Evolutionary conservation across 768 basidiomycete species (phyloP).

Genomic region (Lactarius vividus): DNA sequence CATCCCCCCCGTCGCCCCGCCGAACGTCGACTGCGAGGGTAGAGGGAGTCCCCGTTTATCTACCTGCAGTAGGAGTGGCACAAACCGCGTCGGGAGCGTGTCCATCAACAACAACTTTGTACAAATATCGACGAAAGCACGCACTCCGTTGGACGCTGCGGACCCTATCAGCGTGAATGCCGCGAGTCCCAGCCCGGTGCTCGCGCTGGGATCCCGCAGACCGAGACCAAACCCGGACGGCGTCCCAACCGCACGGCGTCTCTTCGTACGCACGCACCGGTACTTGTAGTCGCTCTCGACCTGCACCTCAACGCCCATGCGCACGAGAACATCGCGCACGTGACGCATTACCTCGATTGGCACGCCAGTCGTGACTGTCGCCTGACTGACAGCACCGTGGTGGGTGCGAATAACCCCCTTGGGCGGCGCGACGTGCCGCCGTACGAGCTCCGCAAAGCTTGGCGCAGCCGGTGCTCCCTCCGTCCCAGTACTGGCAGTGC

Average conservation of each 20-base stretch:
- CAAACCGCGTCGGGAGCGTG: background rate
- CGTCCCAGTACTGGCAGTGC: conserved; percentile 16
- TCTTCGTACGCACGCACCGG: conserved; percentile 78
- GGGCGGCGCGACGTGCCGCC: conserved; percentile 34
- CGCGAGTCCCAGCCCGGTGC: conserved; percentile 51
- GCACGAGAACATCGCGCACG: conserved; percentile 72
- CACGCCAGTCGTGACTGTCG: conserved; percentile 77
- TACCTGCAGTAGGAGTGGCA: conserved; percentile 47
- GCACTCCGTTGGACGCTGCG: conserved; percentile 82
- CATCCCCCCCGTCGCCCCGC: conserved; percentile 66
- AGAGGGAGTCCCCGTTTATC: conserved; percentile 87
- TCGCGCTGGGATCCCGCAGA: conserved; percentile 39
- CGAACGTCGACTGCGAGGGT: conserved; percentile 71
- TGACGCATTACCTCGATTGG: conserved; percentile 89
- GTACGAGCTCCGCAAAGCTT: conserved; percentile 34
- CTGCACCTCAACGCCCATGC: conserved; percentile 89
- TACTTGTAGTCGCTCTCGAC: conserved; percentile 90
- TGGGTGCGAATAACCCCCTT: conserved; percentile 72
- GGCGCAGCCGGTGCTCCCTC: conserved; percentile 14
- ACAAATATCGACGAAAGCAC: conserved; percentile 35
- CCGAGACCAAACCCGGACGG: conserved; percentile 39
- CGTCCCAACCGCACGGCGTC: conserved; percentile 38
- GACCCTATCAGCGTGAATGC: conserved; percentile 77
- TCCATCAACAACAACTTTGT: background rate
- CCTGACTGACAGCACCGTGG: conserved; percentile 89